These are phyloP conservation scores for Spathaspora hagerdaliae DNA, from an alignment of 805 yeast species.

Conservation along the genomic window DNA sequence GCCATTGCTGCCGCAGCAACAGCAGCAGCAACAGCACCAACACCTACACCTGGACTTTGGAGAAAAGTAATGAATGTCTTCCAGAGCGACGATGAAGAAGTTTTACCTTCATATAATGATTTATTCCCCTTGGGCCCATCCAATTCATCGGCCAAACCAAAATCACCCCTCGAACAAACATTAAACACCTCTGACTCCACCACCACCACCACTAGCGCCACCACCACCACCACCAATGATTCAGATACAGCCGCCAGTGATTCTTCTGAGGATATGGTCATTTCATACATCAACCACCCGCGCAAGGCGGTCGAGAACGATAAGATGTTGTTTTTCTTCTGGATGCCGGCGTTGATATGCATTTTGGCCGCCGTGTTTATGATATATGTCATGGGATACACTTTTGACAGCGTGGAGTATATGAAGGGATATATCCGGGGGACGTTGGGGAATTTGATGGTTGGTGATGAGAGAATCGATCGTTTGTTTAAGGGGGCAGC, in stretches of 20 bases:
- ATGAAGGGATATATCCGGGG: slow-evolving; percentile 31
- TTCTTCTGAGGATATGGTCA: slow-evolving; percentile 41
- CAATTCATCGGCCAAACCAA: slow-evolving; percentile 25
- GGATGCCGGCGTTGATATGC: slow-evolving; percentile 75
- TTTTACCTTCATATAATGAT: slow-evolving; percentile 71
- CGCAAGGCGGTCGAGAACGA: slow-evolving; percentile 61
- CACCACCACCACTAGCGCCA: slow-evolving; percentile 23
- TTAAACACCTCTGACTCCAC: slow-evolving; percentile 11
- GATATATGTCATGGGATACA: slow-evolving; percentile 37
- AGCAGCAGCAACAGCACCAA: not conserved
- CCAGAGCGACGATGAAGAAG: slow-evolving; percentile 28
- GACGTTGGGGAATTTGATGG: slow-evolving; percentile 38
- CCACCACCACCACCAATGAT: slow-evolving; percentile 23
- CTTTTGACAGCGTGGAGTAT: slow-evolving; percentile 31
- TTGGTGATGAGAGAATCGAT: slow-evolving; percentile 39
- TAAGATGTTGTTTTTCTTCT: slow-evolving; percentile 81
- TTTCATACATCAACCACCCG: slow-evolving; percentile 40
- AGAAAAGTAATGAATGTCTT: slow-evolving; percentile 41
- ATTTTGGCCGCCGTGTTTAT: slow-evolving; percentile 48
- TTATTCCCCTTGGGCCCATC: slow-evolving; percentile 55
- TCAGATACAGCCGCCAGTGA: slow-evolving; percentile 36
- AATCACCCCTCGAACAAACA: slow-evolving; percentile 27
- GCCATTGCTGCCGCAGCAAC: not conserved
- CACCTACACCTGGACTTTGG: slow-evolving; percentile 30
- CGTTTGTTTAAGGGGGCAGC: slow-evolving; percentile 24